Conservation (phyloP, 495 filamentous ascomycete species). For the Penicillium coprophilum region DNA sequence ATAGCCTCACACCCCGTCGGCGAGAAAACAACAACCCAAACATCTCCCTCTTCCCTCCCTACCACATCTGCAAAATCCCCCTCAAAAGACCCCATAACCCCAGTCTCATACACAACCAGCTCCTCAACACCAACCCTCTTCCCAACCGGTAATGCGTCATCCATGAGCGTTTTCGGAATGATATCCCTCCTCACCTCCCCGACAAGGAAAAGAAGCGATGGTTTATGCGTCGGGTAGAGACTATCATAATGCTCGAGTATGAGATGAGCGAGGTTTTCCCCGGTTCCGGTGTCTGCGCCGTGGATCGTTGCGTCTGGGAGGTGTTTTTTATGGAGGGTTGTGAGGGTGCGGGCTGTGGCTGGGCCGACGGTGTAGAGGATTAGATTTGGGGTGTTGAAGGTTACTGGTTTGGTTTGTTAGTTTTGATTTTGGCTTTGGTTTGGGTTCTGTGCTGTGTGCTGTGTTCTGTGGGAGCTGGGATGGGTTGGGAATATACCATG, state of each 20-base stretch:
- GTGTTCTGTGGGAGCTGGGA: no score
- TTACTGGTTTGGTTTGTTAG: slow-evolving; percentile 5
- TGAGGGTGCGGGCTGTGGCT: slow-evolving; percentile 75
- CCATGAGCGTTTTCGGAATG: slow-evolving; percentile 77
- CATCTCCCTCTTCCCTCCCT: slow-evolving; percentile 22
- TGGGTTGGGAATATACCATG: slow-evolving; percentile 28
- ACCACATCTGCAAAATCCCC: slow-evolving; percentile 54
- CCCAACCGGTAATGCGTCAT: slow-evolving; percentile 31
- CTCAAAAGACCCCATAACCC: slow-evolving; percentile 72
- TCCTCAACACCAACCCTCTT: slow-evolving; percentile 67
- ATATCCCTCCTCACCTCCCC: slow-evolving; percentile 85
- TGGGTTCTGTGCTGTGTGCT: no score
- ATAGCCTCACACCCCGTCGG: slow-evolving; percentile 84
- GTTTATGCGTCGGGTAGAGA: slow-evolving; percentile 37
- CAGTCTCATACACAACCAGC: slow-evolving; percentile 80
- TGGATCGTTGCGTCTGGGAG: slow-evolving; percentile 55
- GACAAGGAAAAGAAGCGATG: slow-evolving; percentile 77
- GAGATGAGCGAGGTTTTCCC: slow-evolving; percentile 69
- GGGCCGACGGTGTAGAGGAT: slow-evolving; percentile 86
- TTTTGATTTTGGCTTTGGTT: slow-evolving; percentile 5
- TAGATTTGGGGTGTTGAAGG: slow-evolving; percentile 30
- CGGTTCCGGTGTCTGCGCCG: slow-evolving; percentile 79
- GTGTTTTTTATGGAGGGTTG: slow-evolving; percentile 49
- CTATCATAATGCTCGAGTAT: slow-evolving; percentile 72
- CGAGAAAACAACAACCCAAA: slow-evolving; percentile 94